Evolutionary conservation across 352 stramenopile species (phyloP).

Genomic region (Peronospora destructor): DNA sequence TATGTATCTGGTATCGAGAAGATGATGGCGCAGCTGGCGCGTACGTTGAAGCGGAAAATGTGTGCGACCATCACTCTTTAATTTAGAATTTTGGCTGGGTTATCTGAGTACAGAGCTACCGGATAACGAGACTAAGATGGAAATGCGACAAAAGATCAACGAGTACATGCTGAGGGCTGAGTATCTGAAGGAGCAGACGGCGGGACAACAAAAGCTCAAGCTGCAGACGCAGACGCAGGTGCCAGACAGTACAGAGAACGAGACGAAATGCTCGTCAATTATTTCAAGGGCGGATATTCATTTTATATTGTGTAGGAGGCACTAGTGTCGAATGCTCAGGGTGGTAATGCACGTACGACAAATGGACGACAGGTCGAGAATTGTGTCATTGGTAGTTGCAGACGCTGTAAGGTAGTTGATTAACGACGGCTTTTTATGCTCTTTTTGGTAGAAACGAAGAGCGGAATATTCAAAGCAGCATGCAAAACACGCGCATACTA

Average conservation of each 20-base stretch:
- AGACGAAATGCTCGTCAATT: constrained; percentile 4
- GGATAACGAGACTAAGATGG: constrained; percentile 29
- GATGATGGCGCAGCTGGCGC: constrained; percentile 54
- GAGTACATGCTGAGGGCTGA: constrained; percentile 79
- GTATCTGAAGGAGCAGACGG: constrained; percentile 45
- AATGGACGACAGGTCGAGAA: constrained; percentile 14
- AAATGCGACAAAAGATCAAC: constrained; percentile 49
- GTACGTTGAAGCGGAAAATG: constrained; percentile 28
- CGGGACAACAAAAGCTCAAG: constrained; percentile 19
- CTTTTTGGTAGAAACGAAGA: constrained; percentile 10
- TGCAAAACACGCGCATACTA: constrained; percentile 57
- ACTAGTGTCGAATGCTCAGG: neutral
- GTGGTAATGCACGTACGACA: constrained; percentile 1
- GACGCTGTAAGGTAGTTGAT: neutral
- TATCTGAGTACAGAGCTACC: constrained; percentile 26
- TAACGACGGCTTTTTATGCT: neutral
- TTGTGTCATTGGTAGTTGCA: neutral
- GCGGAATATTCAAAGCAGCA: constrained; percentile 51
- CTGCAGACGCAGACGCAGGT: constrained; percentile 23
- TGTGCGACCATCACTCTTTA: neutral
- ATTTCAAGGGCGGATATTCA: neutral
- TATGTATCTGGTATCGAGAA: constrained; percentile 71
- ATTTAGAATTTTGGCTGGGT: neutral
- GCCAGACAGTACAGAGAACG: neutral
- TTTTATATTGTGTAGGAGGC: constrained; percentile 5